These are phyloP conservation scores for Coffea eugenioides DNA, from an alignment of 257 asterid genomes.

Conservation along the genomic window DNA sequence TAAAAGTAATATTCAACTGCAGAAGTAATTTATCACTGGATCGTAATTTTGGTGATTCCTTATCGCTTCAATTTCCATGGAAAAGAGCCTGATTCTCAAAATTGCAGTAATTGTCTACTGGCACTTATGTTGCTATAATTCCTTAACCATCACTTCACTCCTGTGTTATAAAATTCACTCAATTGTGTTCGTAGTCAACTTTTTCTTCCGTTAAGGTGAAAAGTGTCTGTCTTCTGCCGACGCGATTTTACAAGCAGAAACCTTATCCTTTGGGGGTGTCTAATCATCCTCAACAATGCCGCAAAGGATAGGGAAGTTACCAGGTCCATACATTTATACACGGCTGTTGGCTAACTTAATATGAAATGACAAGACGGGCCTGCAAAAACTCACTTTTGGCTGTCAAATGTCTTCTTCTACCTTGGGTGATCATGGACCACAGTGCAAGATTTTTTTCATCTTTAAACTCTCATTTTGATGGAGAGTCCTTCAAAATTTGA, in stretches of 20 bases:
- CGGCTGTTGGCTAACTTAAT: neutral
- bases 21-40: too few species aligned
- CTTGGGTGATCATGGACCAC: neutral
- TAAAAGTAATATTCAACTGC: too few species aligned
- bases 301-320: constrained; percentile 27
- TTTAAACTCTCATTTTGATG: neutral
- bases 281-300: neutral
- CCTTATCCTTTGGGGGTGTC: neutral
- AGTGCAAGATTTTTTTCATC: neutral
- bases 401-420: neutral
- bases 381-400: constrained; percentile 1
- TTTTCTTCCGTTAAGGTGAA: neutral
- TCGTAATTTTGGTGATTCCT: too few species aligned
- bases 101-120: too few species aligned
- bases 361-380: neutral
- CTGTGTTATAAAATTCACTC: neutral
- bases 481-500: neutral
- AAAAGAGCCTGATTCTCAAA: too few species aligned
- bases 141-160: neutral
- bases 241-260: constrained; percentile 12
- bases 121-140: too few species aligned
- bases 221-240: neutral
- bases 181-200: neutral
- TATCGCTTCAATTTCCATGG: too few species aligned
- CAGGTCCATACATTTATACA: constrained; percentile 21